Percentiles rank a stretch among this genome's conserved stretches.
phyloP scores from a whole-genome alignment of 1,139 yeast species.

The Candida neerlandica region DNA sequence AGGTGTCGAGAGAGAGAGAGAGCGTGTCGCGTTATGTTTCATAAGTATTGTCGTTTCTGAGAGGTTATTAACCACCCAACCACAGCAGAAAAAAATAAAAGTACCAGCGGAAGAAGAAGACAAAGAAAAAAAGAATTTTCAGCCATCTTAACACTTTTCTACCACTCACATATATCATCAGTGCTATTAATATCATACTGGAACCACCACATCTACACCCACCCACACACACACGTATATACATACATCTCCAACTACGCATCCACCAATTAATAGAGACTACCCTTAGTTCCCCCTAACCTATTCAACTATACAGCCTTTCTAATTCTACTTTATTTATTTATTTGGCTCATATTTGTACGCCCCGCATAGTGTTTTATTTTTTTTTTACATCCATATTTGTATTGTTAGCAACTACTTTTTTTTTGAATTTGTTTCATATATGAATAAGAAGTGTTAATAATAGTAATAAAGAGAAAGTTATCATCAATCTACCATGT shows the following conservation, averaged over 20 bases:
- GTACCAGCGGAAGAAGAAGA: not conserved
- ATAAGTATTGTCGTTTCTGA: not conserved
- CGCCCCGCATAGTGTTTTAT: not conserved
- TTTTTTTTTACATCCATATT: not conserved
- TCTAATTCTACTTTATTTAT: too few species aligned
- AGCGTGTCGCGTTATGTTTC: not conserved
- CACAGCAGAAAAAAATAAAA: not conserved
- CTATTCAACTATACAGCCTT: too few species aligned
- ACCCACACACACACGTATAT: too few species aligned
- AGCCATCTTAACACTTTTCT: not conserved
- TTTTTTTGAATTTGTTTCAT: not conserved
- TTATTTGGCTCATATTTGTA: not conserved
- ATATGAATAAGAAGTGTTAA: not conserved
- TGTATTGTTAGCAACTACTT: not conserved
- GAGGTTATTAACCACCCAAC: not conserved
- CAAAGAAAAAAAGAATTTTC: not conserved
- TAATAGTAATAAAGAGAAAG: too few species aligned
- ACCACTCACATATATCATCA: too few species aligned
- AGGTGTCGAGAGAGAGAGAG: not conserved
- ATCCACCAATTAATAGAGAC: not conserved
- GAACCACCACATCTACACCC: too few species aligned
- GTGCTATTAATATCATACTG: too few species aligned
- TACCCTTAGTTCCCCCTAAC: not conserved
- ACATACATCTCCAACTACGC: too few species aligned
- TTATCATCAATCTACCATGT: not conserved